A percentile compares a stretch with the other conserved stretches of the same genome.
These are phyloP conservation scores for Hydrangea macrophylla DNA, from an alignment of 148 eudicot genomes.

Conservation along the genomic window DNA sequence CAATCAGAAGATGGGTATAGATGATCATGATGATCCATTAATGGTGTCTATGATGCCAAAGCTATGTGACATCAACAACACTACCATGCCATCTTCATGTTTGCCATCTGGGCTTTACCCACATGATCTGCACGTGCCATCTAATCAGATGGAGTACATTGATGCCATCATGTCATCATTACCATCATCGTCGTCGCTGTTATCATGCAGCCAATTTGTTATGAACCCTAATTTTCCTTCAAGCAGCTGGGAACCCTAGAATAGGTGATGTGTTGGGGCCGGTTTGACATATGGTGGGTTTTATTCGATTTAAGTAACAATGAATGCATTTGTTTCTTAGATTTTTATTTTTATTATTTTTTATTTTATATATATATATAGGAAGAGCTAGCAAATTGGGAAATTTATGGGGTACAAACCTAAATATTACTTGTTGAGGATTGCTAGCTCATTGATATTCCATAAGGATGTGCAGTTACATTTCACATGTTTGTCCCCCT, in stretches of 20 bases:
- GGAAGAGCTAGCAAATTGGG: background rate
- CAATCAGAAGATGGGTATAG: conserved; percentile 4
- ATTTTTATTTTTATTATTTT: too few species aligned
- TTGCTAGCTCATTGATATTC: background rate
- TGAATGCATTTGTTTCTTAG: background rate
- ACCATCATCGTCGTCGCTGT: conserved; percentile 15
- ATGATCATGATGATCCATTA: conserved; percentile 6
- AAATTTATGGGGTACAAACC: conserved; percentile 5
- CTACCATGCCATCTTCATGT: conserved; percentile 11
- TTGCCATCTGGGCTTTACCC: conserved; percentile 3
- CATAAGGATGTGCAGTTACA: background rate
- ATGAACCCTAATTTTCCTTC: conserved; percentile 18
- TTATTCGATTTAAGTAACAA: background rate
- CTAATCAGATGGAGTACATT: conserved; percentile 15
- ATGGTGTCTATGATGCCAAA: conserved; percentile 14
- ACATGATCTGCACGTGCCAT: conserved; percentile 5
- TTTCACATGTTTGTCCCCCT: background rate
- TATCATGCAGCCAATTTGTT: conserved; percentile 19
- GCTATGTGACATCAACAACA: conserved; percentile 16
- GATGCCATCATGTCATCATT: conserved; percentile 19
- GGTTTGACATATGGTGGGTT: background rate
- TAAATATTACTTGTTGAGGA: conserved; percentile 11
- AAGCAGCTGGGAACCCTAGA: conserved; percentile 22
- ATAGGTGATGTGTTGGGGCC: background rate
- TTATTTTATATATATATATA: too few species aligned